Percentiles rank a stretch among this genome's conserved stretches.
Conservation (phyloP, 2,329 filamentous ascomycete species). For the Tolypocladium amazonense region DNA sequence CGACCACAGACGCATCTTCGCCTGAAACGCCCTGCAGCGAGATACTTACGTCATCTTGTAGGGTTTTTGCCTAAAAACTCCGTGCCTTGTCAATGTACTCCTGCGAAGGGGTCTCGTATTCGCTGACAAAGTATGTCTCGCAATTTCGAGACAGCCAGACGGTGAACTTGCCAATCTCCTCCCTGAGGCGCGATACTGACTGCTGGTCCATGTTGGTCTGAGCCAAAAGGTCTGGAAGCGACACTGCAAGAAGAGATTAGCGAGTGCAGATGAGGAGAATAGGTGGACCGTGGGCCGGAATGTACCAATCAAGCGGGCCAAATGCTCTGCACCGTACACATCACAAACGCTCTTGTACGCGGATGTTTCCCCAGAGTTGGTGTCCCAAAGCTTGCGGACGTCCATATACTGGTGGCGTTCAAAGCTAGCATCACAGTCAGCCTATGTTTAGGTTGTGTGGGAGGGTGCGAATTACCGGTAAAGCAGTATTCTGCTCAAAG, state of each 20-base stretch:
- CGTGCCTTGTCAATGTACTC: conserved; percentile 62
- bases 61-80: conserved; percentile 21
- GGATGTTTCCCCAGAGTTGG: conserved; percentile 45
- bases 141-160: conserved; percentile 74
- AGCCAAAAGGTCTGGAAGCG: conserved; percentile 83
- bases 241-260: conserved; percentile 42
- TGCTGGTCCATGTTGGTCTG: conserved; percentile 98
- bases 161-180: conserved; percentile 80
- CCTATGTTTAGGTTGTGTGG: background rate
- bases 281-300: conserved; percentile 2
- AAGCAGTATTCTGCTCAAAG: conserved; percentile 75
- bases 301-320: conserved; percentile 80
- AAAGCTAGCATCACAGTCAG: conserved; percentile 46
- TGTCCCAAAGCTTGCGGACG: conserved; percentile 58
- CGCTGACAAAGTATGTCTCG: conserved; percentile 63
- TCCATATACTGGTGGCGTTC: conserved; percentile 83
- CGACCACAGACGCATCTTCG: background rate
- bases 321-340: conserved; percentile 86
- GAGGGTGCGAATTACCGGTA: conserved; percentile 49
- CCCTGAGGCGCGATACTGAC: conserved; percentile 75
- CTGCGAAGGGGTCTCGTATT: conserved; percentile 63
- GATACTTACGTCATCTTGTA: too few species aligned
- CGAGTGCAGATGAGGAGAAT: background rate
- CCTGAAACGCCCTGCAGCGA: background rate
- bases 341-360: conserved; percentile 65